These are phyloP conservation scores for Saccharum officinarum DNA, from an alignment of 176 grass and related monocot species.

Conservation along the genomic window DNA sequence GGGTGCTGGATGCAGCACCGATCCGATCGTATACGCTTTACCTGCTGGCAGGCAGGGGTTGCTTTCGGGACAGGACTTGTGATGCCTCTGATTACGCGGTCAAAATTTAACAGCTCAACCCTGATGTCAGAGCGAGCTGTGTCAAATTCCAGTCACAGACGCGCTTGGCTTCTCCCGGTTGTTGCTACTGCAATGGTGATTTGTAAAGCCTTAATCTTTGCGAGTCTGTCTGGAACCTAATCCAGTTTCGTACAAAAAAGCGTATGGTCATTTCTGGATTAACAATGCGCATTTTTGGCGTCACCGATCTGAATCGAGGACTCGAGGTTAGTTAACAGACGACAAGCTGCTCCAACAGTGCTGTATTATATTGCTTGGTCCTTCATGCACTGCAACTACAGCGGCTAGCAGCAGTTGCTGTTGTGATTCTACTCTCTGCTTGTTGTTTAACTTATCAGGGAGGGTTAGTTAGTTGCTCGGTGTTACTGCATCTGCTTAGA, in stretches of 20 bases:
- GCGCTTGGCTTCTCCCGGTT: constrained; percentile 38
- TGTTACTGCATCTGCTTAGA: neutral
- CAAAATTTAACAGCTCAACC: constrained; percentile 37
- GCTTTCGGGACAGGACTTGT: constrained; percentile 28
- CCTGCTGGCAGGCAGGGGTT: neutral
- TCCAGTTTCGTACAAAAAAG: constrained; percentile 44
- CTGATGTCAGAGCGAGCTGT: constrained; percentile 27
- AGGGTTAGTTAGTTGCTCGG: constrained; percentile 22
- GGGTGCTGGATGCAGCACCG: constrained; percentile 16
- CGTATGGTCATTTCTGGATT: constrained; percentile 39
- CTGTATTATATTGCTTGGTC: constrained; percentile 40
- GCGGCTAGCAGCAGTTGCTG: neutral
- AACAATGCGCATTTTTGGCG: constrained; percentile 36
- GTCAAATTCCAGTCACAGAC: constrained; percentile 24
- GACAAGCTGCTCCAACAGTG: constrained; percentile 6
- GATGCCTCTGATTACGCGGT: constrained; percentile 27
- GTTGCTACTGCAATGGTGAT: constrained; percentile 27
- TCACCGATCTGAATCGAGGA: constrained; percentile 32
- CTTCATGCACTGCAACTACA: neutral
- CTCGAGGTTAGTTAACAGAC: constrained; percentile 39
- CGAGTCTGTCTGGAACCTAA: constrained; percentile 48
- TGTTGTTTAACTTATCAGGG: constrained; percentile 43
- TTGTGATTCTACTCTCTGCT: neutral
- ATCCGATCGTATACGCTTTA: constrained; percentile 20
- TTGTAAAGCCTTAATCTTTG: constrained; percentile 48